Evolutionary conservation across 108 stramenopile species (phyloP).

Genomic region (Skeletonema costatum): DNA sequence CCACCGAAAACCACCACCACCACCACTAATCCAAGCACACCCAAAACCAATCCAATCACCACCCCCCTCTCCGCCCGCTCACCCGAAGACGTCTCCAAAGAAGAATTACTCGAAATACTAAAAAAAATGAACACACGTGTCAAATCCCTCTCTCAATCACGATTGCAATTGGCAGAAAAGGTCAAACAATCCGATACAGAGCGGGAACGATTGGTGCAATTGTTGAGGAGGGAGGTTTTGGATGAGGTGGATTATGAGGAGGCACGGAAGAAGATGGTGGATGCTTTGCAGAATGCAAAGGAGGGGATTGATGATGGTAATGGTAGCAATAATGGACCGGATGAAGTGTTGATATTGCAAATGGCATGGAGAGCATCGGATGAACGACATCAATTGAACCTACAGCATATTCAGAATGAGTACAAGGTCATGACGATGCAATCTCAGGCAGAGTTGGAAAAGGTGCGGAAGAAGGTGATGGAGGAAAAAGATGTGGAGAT

Average conservation of each 20-base stretch:
- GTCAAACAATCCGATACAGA: slow-evolving; percentile 60
- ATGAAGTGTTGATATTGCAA: slow-evolving; percentile 59
- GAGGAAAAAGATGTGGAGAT: slow-evolving; percentile 47
- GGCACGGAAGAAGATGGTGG: slow-evolving; percentile 21
- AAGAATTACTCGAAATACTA: slow-evolving; percentile 79
- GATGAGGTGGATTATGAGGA: slow-evolving; percentile 45
- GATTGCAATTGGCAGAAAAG: slow-evolving; percentile 63
- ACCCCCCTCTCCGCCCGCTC: slow-evolving; percentile 28
- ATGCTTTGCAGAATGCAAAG: background rate
- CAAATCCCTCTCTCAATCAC: slow-evolving; percentile 61
- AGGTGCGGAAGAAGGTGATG: slow-evolving; percentile 37
- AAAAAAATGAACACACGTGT: slow-evolving; percentile 85
- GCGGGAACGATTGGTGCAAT: slow-evolving; percentile 51
- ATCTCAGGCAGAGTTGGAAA: slow-evolving; percentile 54
- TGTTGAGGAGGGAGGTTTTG: slow-evolving; percentile 68
- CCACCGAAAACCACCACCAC: background rate
- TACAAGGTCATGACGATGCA: slow-evolving; percentile 55
- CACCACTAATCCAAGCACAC: background rate
- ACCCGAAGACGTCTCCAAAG: slow-evolving; percentile 59
- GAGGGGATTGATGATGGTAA: background rate
- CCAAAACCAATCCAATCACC: slow-evolving; percentile 5
- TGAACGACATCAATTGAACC: slow-evolving; percentile 58
- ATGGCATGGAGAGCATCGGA: slow-evolving; percentile 61
- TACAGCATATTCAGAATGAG: slow-evolving; percentile 66
- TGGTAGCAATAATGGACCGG: background rate